Evolutionary conservation across 306 rosid species (phyloP).

Genomic region (Malus sieversii): DNA sequence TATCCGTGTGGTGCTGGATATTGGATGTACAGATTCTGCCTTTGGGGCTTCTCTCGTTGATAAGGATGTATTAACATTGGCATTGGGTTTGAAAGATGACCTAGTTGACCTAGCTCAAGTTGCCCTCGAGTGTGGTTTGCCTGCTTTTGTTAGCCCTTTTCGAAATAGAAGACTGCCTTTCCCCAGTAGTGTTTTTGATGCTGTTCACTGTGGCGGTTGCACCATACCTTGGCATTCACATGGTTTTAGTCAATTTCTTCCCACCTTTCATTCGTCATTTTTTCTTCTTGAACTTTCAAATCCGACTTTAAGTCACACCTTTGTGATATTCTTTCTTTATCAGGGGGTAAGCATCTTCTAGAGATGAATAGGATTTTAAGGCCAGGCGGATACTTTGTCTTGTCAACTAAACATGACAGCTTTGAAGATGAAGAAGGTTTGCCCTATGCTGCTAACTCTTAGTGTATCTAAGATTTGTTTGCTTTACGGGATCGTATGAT

Average conservation of each 20-base stretch:
- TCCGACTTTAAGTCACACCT: conserved; percentile 1
- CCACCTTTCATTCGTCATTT: background rate
- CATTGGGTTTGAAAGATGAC: conserved; percentile 88
- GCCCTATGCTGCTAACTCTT: conserved; percentile 2
- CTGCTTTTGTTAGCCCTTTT: conserved; percentile 65
- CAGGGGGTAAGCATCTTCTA: conserved; percentile 83
- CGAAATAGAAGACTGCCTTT: conserved; percentile 78
- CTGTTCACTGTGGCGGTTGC: conserved; percentile 81
- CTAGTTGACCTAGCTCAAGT: conserved; percentile 85
- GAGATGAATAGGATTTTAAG: conserved; percentile 92
- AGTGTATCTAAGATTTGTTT: background rate
- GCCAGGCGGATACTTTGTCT: conserved; percentile 78
- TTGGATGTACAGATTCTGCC: conserved; percentile 72
- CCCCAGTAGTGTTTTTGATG: conserved; percentile 82
- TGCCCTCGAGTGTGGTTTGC: conserved; percentile 85
- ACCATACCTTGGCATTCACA: conserved; percentile 71
- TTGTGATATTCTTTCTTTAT: conserved; percentile 2
- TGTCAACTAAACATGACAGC: conserved; percentile 71
- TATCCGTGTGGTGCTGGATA: conserved; percentile 72
- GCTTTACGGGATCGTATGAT: background rate
- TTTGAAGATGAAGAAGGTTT: conserved; percentile 91
- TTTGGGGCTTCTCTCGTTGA: conserved; percentile 67
- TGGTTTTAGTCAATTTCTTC: conserved; percentile 36
- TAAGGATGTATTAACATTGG: conserved; percentile 66
- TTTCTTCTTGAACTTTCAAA: background rate